These are phyloP conservation scores for Francoa sonchifolia DNA, from an alignment of 441 rosid species.

Conservation along the genomic window DNA sequence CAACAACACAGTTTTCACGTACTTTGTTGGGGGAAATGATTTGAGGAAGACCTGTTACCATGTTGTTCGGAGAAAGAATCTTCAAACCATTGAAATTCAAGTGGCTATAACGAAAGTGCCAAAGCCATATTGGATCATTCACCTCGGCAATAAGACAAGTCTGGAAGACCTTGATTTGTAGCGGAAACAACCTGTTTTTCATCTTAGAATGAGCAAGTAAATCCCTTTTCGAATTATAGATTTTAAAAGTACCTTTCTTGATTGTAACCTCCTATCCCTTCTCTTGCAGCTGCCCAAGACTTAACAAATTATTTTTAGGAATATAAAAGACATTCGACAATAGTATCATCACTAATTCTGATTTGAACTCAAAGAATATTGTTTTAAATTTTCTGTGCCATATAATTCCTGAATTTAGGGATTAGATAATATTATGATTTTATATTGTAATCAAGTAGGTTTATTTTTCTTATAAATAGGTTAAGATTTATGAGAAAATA, in stretches of 20 bases:
- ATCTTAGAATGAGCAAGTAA: background rate
- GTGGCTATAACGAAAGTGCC: background rate
- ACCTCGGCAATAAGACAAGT: background rate
- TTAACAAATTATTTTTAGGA: background rate
- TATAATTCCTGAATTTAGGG: too few species aligned
- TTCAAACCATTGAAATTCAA: background rate
- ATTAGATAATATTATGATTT: too few species aligned
- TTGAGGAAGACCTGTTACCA: constrained; percentile 1
- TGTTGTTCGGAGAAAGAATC: background rate
- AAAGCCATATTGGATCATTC: background rate
- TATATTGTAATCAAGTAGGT: too few species aligned
- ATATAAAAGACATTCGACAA: background rate
- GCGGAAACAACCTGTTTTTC: background rate
- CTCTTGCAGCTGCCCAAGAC: background rate
- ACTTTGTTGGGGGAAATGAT: too few species aligned
- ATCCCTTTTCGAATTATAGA: background rate
- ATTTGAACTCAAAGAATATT: background rate
- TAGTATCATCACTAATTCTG: background rate
- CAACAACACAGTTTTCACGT: background rate
- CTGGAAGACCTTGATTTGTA: background rate
- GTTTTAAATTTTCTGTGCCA: too few species aligned
- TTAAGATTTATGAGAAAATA: too few species aligned
- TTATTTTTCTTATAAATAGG: too few species aligned
- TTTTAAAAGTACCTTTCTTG: background rate
- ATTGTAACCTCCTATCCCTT: background rate